A percentile compares a stretch with the other conserved stretches of the same genome.
Conservation (phyloP, 768 basidiomycete species). For the Tricholoma sp. region DNA sequence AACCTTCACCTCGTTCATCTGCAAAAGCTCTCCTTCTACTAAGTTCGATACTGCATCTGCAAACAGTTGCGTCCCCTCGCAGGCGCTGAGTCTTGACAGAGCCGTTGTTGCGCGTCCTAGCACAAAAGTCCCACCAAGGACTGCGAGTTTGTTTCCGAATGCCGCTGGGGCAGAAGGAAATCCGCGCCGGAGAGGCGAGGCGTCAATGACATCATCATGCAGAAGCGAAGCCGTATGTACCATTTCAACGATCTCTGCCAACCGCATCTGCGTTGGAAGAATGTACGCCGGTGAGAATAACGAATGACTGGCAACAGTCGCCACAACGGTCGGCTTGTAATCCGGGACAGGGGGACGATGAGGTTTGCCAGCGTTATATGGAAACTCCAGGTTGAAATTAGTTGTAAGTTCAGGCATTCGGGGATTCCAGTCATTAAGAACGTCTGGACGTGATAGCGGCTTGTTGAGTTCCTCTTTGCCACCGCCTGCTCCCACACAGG, state of each 20-base stretch:
- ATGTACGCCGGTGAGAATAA: slow-evolving; percentile 27
- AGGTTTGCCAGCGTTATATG: slow-evolving; percentile 20
- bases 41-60: slow-evolving; percentile 82
- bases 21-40: slow-evolving; percentile 92
- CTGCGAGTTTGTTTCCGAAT: slow-evolving; percentile 84
- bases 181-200: slow-evolving; percentile 70
- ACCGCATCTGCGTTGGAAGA: slow-evolving; percentile 85
- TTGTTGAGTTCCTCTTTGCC: slow-evolving; percentile 57
- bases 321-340: slow-evolving; percentile 14
- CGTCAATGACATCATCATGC: slow-evolving; percentile 94
- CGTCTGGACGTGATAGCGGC: slow-evolving; percentile 64
- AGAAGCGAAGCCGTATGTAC: slow-evolving; percentile 91
- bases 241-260: slow-evolving; percentile 95
- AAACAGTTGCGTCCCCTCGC: slow-evolving; percentile 84
- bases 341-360: slow-evolving; percentile 25
- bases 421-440: slow-evolving; percentile 90
- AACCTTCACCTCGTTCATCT: slow-evolving; percentile 53
- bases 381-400: slow-evolving; percentile 43
- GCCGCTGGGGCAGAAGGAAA: slow-evolving; percentile 75
- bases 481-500: slow-evolving; percentile 44
- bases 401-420: slow-evolving; percentile 57
- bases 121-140: slow-evolving; percentile 88
- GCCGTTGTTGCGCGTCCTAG: slow-evolving; percentile 82
- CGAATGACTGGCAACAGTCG: slow-evolving; percentile 9
- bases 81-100: slow-evolving; percentile 69